Evolutionary conservation across 768 basidiomycete genomes (phyloP).

Genomic region (Lactarius indigo): DNA sequence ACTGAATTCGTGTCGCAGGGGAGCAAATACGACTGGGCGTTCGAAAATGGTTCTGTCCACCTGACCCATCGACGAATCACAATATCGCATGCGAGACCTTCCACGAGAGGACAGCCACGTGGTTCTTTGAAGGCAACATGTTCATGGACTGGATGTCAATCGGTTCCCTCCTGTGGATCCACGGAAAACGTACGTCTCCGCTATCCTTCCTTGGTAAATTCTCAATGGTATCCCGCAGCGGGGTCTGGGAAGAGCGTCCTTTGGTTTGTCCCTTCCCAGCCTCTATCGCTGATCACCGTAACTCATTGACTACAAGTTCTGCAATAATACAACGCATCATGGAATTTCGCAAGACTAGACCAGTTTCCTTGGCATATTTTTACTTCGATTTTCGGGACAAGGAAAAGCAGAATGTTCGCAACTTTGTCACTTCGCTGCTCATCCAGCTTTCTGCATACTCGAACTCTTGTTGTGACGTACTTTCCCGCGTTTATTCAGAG

Average conservation of each 20-base stretch:
- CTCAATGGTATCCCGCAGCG: neutral
- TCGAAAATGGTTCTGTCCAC: constrained; percentile 2
- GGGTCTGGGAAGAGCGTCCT: neutral
- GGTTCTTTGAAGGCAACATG: constrained; percentile 3
- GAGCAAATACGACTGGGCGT: neutral
- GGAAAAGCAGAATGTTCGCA: neutral
- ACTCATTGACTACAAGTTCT: neutral
- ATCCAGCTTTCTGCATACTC: neutral
- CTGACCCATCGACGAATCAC: constrained; percentile 4
- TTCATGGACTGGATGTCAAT: neutral
- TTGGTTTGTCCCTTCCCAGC: neutral
- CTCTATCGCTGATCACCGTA: neutral
- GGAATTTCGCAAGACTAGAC: neutral
- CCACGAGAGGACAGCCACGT: neutral
- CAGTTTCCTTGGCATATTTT: neutral
- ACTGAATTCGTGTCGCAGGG: neutral
- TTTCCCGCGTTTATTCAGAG: neutral
- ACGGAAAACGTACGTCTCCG: constrained; percentile 1
- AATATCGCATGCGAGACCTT: neutral
- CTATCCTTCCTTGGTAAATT: neutral
- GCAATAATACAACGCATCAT: neutral
- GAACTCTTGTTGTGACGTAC: neutral
- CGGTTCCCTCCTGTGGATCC: constrained; percentile 4
- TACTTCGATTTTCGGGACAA: neutral
- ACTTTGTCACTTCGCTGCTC: neutral